These are phyloP conservation scores for Cochlearia excelsa DNA, from an alignment of 345 rosid genomes.

Conservation along the genomic window DNA sequence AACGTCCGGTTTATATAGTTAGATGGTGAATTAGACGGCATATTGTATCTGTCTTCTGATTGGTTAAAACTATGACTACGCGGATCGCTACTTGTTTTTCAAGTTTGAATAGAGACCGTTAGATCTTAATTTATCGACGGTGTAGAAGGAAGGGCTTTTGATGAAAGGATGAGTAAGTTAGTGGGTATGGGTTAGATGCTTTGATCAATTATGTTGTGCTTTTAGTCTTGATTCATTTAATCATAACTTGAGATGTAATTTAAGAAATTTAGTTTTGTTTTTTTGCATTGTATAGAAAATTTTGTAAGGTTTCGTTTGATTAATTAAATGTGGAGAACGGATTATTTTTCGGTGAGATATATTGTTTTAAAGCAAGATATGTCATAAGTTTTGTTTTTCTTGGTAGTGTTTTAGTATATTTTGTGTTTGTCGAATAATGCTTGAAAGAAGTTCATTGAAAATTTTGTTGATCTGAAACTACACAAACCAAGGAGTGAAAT, in stretches of 20 bases:
- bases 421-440: conserved; percentile 12
- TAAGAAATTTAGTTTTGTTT: conserved; percentile 35
- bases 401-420: conserved; percentile 37
- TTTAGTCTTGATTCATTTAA: conserved; percentile 46
- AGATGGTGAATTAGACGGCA: conserved; percentile 31
- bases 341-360: conserved; percentile 22
- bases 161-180: conserved; percentile 12
- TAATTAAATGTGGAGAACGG: not conserved
- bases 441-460: not conserved
- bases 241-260: conserved; percentile 32
- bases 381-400: conserved; percentile 45
- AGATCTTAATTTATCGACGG: conserved; percentile 57
- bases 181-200: conserved; percentile 29
- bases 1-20: conserved; percentile 51
- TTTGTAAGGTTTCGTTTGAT: conserved; percentile 47
- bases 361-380: conserved; percentile 40
- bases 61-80: conserved; percentile 45
- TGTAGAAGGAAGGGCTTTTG: not conserved
- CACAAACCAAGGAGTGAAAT: conserved; percentile 18
- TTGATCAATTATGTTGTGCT: conserved; percentile 55
- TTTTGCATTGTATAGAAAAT: conserved; percentile 37
- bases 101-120: conserved; percentile 59
- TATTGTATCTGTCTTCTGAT: conserved; percentile 43
- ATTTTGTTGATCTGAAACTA: not conserved
- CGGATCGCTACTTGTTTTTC: conserved; percentile 39